Percentiles rank a stretch among this genome's conserved stretches.
phyloP scores from a whole-genome alignment of 2,329 filamentous ascomycete species.

The Pseudocercospora cruenta region DNA sequence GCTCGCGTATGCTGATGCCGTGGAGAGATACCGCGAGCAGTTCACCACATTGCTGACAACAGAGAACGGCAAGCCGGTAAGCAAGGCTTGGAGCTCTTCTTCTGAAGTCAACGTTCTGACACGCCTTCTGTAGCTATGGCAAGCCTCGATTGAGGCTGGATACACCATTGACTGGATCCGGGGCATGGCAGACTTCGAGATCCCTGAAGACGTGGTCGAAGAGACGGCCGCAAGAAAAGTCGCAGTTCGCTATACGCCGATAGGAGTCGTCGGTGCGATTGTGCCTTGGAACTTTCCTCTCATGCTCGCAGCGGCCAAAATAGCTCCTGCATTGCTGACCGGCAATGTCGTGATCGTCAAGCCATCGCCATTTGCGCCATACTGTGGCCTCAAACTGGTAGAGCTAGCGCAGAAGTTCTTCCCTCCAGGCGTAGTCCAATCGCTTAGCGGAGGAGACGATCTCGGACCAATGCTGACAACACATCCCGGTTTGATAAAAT shows the following conservation, averaged over 20 bases:
- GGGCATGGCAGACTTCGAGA: conserved; percentile 26
- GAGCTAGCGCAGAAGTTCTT: conserved; percentile 47
- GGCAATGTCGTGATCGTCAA: conserved; percentile 44
- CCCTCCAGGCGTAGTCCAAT: conserved; percentile 65
- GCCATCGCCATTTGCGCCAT: conserved; percentile 59
- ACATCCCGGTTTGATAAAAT: conserved; percentile 66
- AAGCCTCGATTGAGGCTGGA: no score
- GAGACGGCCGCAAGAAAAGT: conserved; percentile 51
- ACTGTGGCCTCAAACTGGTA: conserved; percentile 54
- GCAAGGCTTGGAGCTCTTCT: no score
- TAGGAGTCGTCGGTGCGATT: conserved; percentile 53
- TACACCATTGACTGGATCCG: background rate
- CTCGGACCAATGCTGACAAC: conserved; percentile 62
- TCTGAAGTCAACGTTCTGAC: no score
- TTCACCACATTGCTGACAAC: no score
- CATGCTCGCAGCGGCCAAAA: conserved; percentile 56
- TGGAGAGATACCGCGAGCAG: background rate
- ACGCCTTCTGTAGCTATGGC: no score
- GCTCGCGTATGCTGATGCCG: background rate
- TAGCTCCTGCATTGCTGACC: conserved; percentile 60
- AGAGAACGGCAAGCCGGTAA: no score
- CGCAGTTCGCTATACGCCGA: conserved; percentile 51
- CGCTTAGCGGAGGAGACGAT: conserved; percentile 62
- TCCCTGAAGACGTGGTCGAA: conserved; percentile 47
- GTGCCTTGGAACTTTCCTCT: conserved; percentile 60